Evolutionary conservation across 2,329 filamentous ascomycete genomes (phyloP).

Genomic region (Colletotrichum coccodes): DNA sequence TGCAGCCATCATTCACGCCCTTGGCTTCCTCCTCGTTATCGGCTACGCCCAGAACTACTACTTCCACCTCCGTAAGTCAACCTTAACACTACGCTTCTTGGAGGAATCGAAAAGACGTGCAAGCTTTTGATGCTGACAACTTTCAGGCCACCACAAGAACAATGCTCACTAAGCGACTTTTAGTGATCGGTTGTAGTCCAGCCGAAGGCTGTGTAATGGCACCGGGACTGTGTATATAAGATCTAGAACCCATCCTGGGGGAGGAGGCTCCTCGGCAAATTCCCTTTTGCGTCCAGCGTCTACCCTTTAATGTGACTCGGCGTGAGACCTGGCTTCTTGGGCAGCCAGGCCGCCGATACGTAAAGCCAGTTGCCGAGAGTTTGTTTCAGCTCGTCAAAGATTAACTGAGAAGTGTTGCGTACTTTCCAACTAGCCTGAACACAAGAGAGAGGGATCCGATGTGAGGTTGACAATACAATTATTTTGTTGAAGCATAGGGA

Average conservation of each 20-base stretch:
- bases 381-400: constrained; percentile 25
- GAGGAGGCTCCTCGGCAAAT: constrained; percentile 30
- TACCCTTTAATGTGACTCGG: background rate
- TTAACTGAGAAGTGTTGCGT: constrained; percentile 11
- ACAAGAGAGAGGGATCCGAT: background rate
- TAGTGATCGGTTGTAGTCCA: constrained; percentile 17
- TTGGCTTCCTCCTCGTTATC: constrained; percentile 80
- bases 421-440: background rate
- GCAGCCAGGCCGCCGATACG: background rate
- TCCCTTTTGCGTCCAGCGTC: constrained; percentile 1
- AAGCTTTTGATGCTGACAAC: constrained; percentile 5
- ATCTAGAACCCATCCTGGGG: constrained; percentile 32
- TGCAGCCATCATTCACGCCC: constrained; percentile 86
- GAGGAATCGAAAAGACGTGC: constrained; percentile 35
- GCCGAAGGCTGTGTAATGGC: constrained; percentile 29
- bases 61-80: constrained; percentile 94
- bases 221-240: constrained; percentile 35
- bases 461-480: background rate
- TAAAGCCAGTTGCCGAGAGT: constrained; percentile 8
- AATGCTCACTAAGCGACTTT: constrained; percentile 83
- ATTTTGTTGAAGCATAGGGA: background rate
- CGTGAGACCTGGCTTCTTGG: background rate
- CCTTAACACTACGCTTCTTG: background rate
- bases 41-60: constrained; percentile 99
- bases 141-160: constrained; percentile 98